Percentiles rank a stretch among this genome's conserved stretches.
Evolutionary conservation across 768 basidiomycete species (phyloP).

Genomic region (Imleria badia): DNA sequence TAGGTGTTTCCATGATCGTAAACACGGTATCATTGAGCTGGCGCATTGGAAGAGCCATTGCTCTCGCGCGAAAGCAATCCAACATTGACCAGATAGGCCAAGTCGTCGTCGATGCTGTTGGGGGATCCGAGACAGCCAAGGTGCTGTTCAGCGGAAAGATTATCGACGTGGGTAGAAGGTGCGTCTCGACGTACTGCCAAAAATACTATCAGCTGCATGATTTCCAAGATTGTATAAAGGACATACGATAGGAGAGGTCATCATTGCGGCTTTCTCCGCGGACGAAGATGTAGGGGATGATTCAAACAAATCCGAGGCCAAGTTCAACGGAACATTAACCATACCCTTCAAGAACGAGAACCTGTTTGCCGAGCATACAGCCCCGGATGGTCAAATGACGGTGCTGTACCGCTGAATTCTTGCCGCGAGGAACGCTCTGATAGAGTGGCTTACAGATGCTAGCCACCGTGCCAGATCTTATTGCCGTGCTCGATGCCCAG

Average conservation of each 20-base stretch:
- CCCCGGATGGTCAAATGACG: slow-evolving; percentile 27
- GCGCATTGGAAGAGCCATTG: slow-evolving; percentile 60
- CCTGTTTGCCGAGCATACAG: slow-evolving; percentile 45
- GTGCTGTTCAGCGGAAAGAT: slow-evolving; percentile 62
- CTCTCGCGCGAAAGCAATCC: slow-evolving; percentile 48
- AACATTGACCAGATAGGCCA: slow-evolving; percentile 38
- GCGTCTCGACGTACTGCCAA: neutral
- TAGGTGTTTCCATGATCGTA: slow-evolving; percentile 42
- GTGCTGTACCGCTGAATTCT: slow-evolving; percentile 7
- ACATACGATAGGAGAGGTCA: slow-evolving; percentile 39
- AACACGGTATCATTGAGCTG: slow-evolving; percentile 61
- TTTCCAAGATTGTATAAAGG: slow-evolving; percentile 34
- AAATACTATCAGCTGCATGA: neutral
- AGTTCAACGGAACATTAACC: slow-evolving; percentile 35
- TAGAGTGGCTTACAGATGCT: slow-evolving; percentile 37
- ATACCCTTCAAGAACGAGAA: slow-evolving; percentile 69
- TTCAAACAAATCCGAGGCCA: slow-evolving; percentile 12
- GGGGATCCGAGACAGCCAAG: slow-evolving; percentile 35
- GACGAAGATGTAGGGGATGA: slow-evolving; percentile 32
- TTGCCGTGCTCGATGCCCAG: slow-evolving; percentile 61
- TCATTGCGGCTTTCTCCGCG: slow-evolving; percentile 29
- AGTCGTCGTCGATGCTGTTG: slow-evolving; percentile 37
- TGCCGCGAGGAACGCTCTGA: slow-evolving; percentile 2
- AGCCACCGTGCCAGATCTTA: slow-evolving; percentile 64
- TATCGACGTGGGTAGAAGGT: slow-evolving; percentile 44